Conservation (phyloP, 163 green algal species). For the Scenedesmus sp. region DNA sequence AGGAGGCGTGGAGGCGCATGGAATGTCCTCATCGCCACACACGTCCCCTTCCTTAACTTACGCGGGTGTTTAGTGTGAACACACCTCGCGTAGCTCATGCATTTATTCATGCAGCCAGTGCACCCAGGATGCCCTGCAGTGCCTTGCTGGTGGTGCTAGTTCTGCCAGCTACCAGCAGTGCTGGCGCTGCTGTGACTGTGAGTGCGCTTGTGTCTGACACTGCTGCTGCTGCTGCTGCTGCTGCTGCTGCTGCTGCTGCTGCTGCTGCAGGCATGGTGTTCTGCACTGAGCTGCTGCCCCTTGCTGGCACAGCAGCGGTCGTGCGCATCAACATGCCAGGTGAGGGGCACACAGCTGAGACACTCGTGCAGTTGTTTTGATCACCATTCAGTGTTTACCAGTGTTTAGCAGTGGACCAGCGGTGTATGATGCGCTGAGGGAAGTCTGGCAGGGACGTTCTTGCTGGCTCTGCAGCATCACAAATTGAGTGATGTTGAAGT, state of each 20-base stretch:
- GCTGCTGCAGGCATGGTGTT: constrained; percentile 27
- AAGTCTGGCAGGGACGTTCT: too few relatives aligned
- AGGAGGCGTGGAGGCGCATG: too few relatives aligned
- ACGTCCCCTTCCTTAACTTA: too few relatives aligned
- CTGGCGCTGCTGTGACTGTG: not conserved
- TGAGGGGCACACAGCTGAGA: not conserved
- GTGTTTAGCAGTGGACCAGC: too few relatives aligned
- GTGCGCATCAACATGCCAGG: constrained; percentile 35
- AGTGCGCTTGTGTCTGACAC: not conserved
- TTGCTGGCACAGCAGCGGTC: constrained; percentile 28
- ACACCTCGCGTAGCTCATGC: not conserved
- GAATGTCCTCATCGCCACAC: too few relatives aligned
- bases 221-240: not conserved
- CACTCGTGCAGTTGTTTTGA: not conserved
- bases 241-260: not conserved
- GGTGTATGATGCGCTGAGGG: too few relatives aligned
- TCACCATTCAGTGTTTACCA: too few relatives aligned
- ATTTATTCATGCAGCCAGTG: not conserved
- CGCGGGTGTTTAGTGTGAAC: too few relatives aligned
- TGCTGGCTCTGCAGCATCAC: too few relatives aligned
- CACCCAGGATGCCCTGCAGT: not conserved
- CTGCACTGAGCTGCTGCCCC: not conserved
- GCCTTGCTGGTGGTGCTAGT: not conserved
- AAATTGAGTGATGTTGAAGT: too few relatives aligned
- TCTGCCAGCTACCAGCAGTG: not conserved